Conservation (phyloP, 163 green algal genomes). For the Chlorella variabilis region DNA sequence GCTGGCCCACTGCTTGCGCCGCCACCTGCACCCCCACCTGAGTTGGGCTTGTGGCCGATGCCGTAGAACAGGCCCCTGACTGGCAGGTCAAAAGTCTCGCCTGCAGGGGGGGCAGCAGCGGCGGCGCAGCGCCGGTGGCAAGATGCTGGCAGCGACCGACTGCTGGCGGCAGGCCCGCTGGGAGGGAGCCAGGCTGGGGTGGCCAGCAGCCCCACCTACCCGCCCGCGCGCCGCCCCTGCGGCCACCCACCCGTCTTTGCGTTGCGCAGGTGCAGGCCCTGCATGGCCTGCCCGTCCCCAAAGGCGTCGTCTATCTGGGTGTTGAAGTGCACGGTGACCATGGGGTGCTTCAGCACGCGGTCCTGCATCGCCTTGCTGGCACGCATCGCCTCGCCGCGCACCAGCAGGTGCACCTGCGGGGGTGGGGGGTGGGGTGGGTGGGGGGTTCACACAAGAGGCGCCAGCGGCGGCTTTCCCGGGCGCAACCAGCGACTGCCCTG, state of each 20-base stretch:
- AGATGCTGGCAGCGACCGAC: no score
- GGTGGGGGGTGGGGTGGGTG: neutral
- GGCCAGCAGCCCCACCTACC: no score
- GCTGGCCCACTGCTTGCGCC: no score
- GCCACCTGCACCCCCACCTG: no score
- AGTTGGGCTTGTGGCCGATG: slow-evolving; percentile 97
- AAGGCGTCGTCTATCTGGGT: slow-evolving; percentile 85
- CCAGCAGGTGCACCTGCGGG: slow-evolving; percentile 93
- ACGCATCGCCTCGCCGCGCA: slow-evolving; percentile 82
- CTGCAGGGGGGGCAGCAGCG: slow-evolving; percentile 42
- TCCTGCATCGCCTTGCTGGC: slow-evolving; percentile 94
- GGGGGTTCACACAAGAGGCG: neutral
- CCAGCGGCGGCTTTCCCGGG: no score
- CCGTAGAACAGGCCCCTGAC: slow-evolving; percentile 94
- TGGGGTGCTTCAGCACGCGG: slow-evolving; percentile 64
- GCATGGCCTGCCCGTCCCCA: slow-evolving; percentile 67
- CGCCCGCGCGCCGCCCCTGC: neutral
- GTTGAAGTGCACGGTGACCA: slow-evolving; percentile 91
- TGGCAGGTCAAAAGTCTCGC: slow-evolving; percentile 69
- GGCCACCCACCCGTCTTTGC: slow-evolving; percentile 51
- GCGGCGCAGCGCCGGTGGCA: neutral
- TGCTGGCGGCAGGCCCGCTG: no score
- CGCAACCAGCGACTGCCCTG: no score
- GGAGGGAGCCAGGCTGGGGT: no score
- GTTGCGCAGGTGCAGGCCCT: slow-evolving; percentile 73